These are phyloP conservation scores for Poa annua DNA, from an alignment of 176 grass and related monocot species.

Conservation along the genomic window DNA sequence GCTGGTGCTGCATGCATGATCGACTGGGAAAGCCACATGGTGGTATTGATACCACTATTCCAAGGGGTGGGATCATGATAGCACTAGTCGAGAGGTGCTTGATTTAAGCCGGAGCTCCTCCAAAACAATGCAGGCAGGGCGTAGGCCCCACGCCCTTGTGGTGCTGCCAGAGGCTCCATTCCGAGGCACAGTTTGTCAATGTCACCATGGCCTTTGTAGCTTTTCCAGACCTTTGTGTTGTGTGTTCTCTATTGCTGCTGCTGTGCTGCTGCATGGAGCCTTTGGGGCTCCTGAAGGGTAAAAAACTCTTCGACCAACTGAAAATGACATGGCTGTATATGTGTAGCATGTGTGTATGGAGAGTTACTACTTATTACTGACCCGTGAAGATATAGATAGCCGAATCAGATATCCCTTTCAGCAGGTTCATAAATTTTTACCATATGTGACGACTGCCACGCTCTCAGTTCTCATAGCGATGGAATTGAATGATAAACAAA, in stretches of 20 bases:
- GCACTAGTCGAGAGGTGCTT: slow-evolving; percentile 33
- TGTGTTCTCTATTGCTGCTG: slow-evolving; percentile 39
- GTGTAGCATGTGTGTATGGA: neutral
- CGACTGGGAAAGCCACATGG: slow-evolving; percentile 36
- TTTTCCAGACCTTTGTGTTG: slow-evolving; percentile 55
- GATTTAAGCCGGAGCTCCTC: slow-evolving; percentile 46
- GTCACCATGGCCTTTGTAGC: slow-evolving; percentile 47
- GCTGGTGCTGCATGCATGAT: neutral
- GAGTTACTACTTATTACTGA: neutral
- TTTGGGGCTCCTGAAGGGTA: slow-evolving; percentile 11
- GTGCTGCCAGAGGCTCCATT: slow-evolving; percentile 50
- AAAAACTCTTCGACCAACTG: slow-evolving; percentile 6
- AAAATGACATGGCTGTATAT: neutral
- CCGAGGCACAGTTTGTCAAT: slow-evolving; percentile 60
- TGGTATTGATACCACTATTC: slow-evolving; percentile 40
- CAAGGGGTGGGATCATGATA: slow-evolving; percentile 45
- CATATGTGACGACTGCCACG: slow-evolving; percentile 1
- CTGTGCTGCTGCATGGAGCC: slow-evolving; percentile 20
- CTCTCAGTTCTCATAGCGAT: slow-evolving; percentile 19
- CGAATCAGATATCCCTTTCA: neutral
- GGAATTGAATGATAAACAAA: slow-evolving; percentile 29
- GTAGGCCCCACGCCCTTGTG: slow-evolving; percentile 34
- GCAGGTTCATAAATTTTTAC: slow-evolving; percentile 40
- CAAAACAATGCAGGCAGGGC: slow-evolving; percentile 37
- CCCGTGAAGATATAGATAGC: neutral